phyloP scores from a whole-genome alignment of 75 land plant species.

The Pseudotsuga menziesii region DNA sequence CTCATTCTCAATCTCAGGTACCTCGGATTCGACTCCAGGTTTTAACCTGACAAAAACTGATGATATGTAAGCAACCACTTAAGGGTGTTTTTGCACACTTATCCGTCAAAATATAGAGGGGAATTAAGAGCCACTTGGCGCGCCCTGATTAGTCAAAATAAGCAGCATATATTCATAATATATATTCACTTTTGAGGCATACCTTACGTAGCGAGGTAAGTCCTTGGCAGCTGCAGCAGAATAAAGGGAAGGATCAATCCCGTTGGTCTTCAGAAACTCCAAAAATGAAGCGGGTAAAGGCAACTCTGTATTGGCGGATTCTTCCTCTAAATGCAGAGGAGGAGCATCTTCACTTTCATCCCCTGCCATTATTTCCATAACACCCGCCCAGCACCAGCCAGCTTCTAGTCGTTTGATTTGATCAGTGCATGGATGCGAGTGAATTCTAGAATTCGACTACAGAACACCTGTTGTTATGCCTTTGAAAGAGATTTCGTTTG shows the following conservation, averaged over 20 bases:
- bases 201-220: conserved; percentile 38
- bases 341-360: no score
- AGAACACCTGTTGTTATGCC: no score
- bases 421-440: no score
- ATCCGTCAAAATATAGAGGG: conserved; percentile 4
- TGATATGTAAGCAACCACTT: neutral
- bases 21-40: conserved; percentile 33
- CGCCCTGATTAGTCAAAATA: neutral
- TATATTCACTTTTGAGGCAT: neutral
- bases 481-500: no score
- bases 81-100: neutral
- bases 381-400: no score
- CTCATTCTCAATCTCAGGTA: conserved; percentile 65
- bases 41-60: conserved; percentile 46
- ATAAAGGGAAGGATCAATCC: conserved; percentile 24
- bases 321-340: no score
- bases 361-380: no score
- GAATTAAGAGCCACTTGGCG: neutral
- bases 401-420: no score
- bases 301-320: neutral
- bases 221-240: conserved; percentile 15
- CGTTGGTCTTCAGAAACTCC: conserved; percentile 19
- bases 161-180: neutral
- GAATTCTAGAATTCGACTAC: no score
- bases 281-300: conserved; percentile 23